Conservation (phyloP, 2,329 filamentous ascomycete genomes). For the Clarireedia sp. region DNA sequence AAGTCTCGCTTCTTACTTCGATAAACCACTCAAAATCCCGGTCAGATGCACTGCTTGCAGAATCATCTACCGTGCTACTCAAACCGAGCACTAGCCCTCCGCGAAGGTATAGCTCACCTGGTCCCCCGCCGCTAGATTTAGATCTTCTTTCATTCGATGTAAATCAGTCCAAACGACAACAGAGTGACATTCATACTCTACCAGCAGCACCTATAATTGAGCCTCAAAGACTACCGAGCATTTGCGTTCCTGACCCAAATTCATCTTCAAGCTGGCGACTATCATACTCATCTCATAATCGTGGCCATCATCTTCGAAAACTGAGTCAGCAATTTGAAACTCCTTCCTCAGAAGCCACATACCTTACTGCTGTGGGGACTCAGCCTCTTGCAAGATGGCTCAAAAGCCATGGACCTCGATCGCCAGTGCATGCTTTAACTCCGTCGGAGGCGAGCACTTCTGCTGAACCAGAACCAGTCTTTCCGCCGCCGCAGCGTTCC, state of each 20-base stretch:
- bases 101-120: constrained; percentile 20
- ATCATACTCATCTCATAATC: constrained; percentile 23
- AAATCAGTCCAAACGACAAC: constrained; percentile 14
- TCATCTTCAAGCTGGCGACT: constrained; percentile 26
- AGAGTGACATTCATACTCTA: constrained; percentile 15
- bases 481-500: constrained; percentile 6
- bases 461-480: background rate
- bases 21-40: background rate
- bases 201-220: constrained; percentile 19
- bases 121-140: constrained; percentile 6
- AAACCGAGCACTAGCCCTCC: constrained; percentile 12
- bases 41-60: background rate
- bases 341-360: constrained; percentile 7
- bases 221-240: constrained; percentile 23
- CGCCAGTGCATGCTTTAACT: constrained; percentile 13
- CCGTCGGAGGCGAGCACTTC: constrained; percentile 10
- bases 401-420: constrained; percentile 19
- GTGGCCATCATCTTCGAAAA: constrained; percentile 23
- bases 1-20: background rate
- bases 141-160: constrained; percentile 2
- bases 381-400: constrained; percentile 17
- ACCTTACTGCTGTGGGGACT: constrained; percentile 3
- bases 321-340: constrained; percentile 19
- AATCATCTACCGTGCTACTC: constrained; percentile 9
- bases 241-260: constrained; percentile 14